Percentiles rank a stretch among this genome's conserved stretches.
These are phyloP conservation scores for Wickerhamiella cacticola DNA, from an alignment of 805 yeast species.

Conservation along the genomic window DNA sequence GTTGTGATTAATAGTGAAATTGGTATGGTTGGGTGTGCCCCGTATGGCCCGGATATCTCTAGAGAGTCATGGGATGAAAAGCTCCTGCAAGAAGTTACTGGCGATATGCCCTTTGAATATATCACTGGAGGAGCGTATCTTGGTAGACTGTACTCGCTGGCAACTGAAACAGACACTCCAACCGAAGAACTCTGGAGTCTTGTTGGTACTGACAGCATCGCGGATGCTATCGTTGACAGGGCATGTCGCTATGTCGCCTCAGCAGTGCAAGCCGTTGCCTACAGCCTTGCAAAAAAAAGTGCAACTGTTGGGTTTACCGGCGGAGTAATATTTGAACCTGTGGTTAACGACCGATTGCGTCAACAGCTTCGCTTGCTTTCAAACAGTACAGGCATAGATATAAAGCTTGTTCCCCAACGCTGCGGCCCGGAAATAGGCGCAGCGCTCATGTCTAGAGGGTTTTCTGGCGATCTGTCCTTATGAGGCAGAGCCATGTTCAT, in stretches of 20 bases:
- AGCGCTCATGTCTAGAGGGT: constrained; percentile 12
- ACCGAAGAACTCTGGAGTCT: constrained; percentile 1
- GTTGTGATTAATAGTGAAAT: constrained; percentile 4
- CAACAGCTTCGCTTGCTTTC: constrained; percentile 7
- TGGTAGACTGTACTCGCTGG: constrained; percentile 2
- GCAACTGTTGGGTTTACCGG: constrained; percentile 20
- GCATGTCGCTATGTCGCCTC: constrained; percentile 19
- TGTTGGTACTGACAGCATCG: neutral
- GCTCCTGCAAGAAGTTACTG: neutral
- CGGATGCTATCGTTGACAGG: constrained; percentile 15
- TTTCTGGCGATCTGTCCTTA: too few species aligned
- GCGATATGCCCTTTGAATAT: constrained; percentile 6
- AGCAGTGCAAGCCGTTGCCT: constrained; percentile 15
- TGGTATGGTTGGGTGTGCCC: constrained; percentile 6
- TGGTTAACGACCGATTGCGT: constrained; percentile 14
- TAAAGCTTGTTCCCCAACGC: constrained; percentile 16
- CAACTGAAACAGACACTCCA: neutral
- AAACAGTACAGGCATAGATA: constrained; percentile 1
- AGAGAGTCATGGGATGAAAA: neutral
- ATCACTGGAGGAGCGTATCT: constrained; percentile 9
- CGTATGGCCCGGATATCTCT: neutral
- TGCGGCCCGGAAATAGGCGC: constrained; percentile 23
- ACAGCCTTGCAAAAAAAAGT: neutral
- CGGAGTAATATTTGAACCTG: constrained; percentile 20
- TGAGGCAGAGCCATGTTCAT: too few species aligned